phyloP scores from a whole-genome alignment of 495 filamentous ascomycete species.

The Hypoxylon fragiforme region DNA sequence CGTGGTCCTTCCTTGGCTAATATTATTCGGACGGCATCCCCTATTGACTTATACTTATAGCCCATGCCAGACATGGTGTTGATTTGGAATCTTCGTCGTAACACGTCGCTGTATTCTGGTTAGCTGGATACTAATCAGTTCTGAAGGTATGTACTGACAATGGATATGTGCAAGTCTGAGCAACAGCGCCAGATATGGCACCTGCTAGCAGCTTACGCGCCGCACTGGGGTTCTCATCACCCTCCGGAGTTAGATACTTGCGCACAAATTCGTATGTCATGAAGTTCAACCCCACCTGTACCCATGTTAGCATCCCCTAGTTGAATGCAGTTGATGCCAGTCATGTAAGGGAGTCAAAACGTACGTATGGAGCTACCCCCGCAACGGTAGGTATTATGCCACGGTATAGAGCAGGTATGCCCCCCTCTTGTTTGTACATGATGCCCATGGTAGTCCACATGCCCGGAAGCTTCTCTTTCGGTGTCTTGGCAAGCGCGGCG shows the following conservation, averaged over 20 bases:
- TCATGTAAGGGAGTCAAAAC: constrained; percentile 35
- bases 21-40: constrained; percentile 82
- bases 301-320: constrained; percentile 27
- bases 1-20: constrained; percentile 67
- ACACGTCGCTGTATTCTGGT: constrained; percentile 69
- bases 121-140: constrained; percentile 15
- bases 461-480: constrained; percentile 73
- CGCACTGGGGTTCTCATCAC: constrained; percentile 78
- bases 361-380: constrained; percentile 92
- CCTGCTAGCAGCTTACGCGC: constrained; percentile 84
- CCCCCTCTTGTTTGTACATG: constrained; percentile 93
- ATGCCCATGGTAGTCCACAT: constrained; percentile 83
- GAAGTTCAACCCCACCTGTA: constrained; percentile 91
- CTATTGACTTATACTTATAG: constrained; percentile 86
- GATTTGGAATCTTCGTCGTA: constrained; percentile 95
- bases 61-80: constrained; percentile 99
- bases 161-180: constrained; percentile 97
- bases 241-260: constrained; percentile 82
- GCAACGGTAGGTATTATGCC: constrained; percentile 93
- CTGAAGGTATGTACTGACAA: constrained; percentile 66
- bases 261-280: constrained; percentile 94
- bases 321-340: too few species aligned
- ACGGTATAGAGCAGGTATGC: constrained; percentile 79
- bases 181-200: constrained; percentile 90
- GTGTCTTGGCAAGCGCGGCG: constrained; percentile 62